Evolutionary conservation across 2,329 filamentous ascomycete species (phyloP).

Genomic region (Diaporthe vexans): DNA sequence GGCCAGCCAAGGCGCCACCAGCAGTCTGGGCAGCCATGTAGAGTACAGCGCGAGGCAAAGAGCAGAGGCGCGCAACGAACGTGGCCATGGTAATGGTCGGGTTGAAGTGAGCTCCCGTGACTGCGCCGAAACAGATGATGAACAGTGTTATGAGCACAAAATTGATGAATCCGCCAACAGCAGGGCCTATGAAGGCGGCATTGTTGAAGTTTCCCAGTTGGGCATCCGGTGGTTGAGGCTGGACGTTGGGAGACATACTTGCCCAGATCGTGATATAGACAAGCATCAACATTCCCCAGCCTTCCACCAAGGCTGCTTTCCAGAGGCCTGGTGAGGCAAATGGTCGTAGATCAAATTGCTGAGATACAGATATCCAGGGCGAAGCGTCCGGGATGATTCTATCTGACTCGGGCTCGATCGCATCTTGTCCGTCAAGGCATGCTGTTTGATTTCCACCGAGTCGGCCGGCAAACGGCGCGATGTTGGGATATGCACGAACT

Average conservation of each 20-base stretch:
- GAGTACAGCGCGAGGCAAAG: background rate
- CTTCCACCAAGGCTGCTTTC: background rate
- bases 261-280: constrained; percentile 1
- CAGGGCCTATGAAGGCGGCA: background rate
- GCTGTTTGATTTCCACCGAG: background rate
- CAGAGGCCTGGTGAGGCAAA: background rate
- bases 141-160: background rate
- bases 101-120: background rate
- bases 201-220: background rate
- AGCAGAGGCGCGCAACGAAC: background rate
- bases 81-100: background rate
- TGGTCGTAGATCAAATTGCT: background rate
- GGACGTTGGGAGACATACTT: background rate
- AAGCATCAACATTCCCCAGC: background rate
- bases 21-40: background rate
- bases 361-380: background rate
- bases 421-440: background rate
- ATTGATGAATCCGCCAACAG: background rate
- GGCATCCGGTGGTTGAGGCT: background rate
- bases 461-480: background rate
- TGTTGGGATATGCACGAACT: background rate
- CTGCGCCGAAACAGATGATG: background rate
- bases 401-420: background rate
- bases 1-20: background rate
- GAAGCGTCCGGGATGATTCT: background rate